Evolutionary conservation across 768 basidiomycete genomes (phyloP).

Genomic region (Ramaria rubella): DNA sequence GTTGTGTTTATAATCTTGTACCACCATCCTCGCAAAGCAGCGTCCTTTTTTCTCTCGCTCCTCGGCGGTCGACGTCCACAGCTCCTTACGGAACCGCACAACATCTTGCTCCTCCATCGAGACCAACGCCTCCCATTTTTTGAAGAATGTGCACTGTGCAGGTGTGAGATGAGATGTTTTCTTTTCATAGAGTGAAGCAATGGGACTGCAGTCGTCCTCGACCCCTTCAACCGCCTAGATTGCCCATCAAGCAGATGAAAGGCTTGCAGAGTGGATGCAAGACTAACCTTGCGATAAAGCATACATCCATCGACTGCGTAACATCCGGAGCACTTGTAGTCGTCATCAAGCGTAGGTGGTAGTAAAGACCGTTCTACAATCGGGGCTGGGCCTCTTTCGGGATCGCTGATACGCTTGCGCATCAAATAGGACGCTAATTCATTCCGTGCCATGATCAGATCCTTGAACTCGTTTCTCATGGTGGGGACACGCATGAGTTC

Average conservation of each 20-base stretch:
- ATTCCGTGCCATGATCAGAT: constrained; percentile 76
- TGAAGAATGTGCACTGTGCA: constrained; percentile 70
- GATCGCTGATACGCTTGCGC: constrained; percentile 31
- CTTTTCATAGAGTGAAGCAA: constrained; percentile 57
- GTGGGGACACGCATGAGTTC: constrained; percentile 80
- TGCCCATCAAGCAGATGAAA: neutral
- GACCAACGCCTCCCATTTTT: constrained; percentile 83
- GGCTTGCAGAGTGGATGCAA: neutral
- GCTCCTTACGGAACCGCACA: constrained; percentile 76
- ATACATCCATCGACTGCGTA: constrained; percentile 84
- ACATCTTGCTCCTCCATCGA: constrained; percentile 84
- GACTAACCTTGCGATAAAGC: constrained; percentile 77
- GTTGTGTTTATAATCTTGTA: constrained; percentile 34
- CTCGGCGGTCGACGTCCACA: constrained; percentile 84
- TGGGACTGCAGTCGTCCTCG: constrained; percentile 41
- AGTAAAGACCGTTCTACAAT: constrained; percentile 47
- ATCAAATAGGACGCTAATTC: constrained; percentile 76
- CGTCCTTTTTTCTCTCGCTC: constrained; percentile 78
- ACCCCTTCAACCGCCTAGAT: constrained; percentile 64
- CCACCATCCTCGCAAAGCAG: constrained; percentile 76
- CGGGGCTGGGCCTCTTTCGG: neutral
- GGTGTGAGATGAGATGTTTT: constrained; percentile 78
- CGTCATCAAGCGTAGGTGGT: constrained; percentile 82
- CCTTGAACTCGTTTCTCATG: constrained; percentile 75
- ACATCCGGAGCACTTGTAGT: constrained; percentile 71